Evolutionary conservation across 495 filamentous ascomycete genomes (phyloP), one percentile per base, ranked within the genome.

Genomic region (Xylaria nigripes): DNA sequence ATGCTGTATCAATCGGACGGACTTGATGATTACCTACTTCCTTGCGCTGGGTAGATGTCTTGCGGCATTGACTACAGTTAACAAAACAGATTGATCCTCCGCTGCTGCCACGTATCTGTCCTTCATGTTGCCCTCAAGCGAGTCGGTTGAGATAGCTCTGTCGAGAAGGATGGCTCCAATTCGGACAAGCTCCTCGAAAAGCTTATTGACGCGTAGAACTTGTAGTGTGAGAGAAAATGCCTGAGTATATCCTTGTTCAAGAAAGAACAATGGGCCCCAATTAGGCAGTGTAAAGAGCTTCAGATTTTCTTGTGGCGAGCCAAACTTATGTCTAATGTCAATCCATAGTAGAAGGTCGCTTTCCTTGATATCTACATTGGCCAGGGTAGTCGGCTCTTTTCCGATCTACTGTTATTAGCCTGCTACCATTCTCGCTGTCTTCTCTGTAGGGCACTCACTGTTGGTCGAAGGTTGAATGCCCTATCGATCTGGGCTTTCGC

Each of bases 401-500:
- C 42, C 32, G 19, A 15, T 23, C 51, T 53, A 29, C 32, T 10
- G 30, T 15, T 6, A 24, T 53, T 38, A 53, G 32, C 22, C 10
- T 21, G 10, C 7, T 34, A 27, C 3, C 24, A 46, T 19, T 19
- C n/a, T 38, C 21, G 16, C 5, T 5, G 7, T 19, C 2, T 32
- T 0, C 2, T 21, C 21, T 34, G 0, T 0, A 32, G 36, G 10
- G n/a, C 27, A 50, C 65, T 50, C 57, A 71, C 73, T 23, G 58
- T 59, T 23, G 70, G 65, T 6, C 71, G 68, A 5, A 67, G 40
- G 21, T 75, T 71, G 15, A 72, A 72, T 2, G 73, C 75, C 50
- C 66, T 60, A 34, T 76, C 68, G 3, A 72, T 66, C 45, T 73
- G 71, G 48, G 68, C 71, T 24, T 69, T 55, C 3, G 67, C 68